phyloP scores from a whole-genome alignment of 345 rosid species.

The Camelina hispida region DNA sequence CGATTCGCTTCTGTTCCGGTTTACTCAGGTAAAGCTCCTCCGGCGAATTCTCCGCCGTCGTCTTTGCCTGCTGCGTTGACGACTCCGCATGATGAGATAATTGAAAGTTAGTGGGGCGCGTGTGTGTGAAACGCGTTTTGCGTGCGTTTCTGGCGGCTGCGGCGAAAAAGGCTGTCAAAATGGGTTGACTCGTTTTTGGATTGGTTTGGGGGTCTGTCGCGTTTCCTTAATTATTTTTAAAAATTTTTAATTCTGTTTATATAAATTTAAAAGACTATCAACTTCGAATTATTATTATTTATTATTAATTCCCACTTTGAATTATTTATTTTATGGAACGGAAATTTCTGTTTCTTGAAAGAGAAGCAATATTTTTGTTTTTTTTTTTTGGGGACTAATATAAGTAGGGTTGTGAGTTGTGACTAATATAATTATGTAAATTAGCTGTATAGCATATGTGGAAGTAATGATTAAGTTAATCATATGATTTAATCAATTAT shows the following conservation, averaged over 20 bases:
- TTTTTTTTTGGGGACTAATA: conserved; percentile 20
- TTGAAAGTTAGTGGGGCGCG: conserved; percentile 40
- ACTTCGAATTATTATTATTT: conserved; percentile 4
- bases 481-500: background rate
- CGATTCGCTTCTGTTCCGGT: conserved; percentile 63
- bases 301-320: background rate
- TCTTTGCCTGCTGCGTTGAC: conserved; percentile 28
- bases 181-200: conserved; percentile 23
- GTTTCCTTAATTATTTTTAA: conserved; percentile 12
- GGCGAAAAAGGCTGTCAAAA: conserved; percentile 26
- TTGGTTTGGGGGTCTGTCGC: conserved; percentile 29
- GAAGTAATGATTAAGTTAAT: conserved; percentile 35
- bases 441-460: conserved; percentile 39
- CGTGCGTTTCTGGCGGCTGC: conserved; percentile 37
- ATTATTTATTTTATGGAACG: background rate
- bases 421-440: conserved; percentile 23
- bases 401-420: background rate
- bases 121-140: conserved; percentile 28
- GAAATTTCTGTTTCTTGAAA: background rate
- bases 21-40: conserved; percentile 30
- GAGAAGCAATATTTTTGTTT: conserved; percentile 13
- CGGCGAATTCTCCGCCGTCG: conserved; percentile 28
- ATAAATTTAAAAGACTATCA: conserved; percentile 20
- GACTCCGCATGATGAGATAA: conserved; percentile 34
- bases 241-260: background rate